Evolutionary conservation across 1,284 basidiomycete genomes (phyloP), one percentile per base, ranked within the genome.

Genomic region (Pascua sp.): DNA sequence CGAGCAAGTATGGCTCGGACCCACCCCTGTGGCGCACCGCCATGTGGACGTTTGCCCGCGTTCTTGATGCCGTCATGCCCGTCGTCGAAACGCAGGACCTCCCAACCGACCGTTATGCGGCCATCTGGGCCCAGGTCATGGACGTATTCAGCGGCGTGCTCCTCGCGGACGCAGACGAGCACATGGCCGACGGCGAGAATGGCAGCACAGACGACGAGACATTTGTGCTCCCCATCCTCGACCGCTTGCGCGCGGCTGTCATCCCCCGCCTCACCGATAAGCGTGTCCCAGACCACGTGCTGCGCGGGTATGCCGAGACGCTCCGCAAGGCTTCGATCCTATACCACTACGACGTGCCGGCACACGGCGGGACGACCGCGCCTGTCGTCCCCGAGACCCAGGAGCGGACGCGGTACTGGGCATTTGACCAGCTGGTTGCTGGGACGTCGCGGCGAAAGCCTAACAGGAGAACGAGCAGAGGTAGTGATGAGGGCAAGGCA

Each of bases 331-430:
- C 90, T 1, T 92, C 90, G 61, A 79, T 79, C 10, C 76, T 97
- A 36, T 88, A 90, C 53, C 67, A 62, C 51, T 67, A 70, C 57
- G 73, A 73, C 40, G 63, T 66, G 16, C 53, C 47, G 11, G 42
- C 49, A 1, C 48, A 16, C 2, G 65, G 63, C 5, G 68, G 69
- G 15, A 74, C 69, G 16, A 70, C 67, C 2, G 68, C 70, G n/a
- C 66, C 66, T 2, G 65, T 59, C 1, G 65, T 72, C 12, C 76
- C 85, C 24, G 78, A 87, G 42, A 84, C 87, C 0, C 81, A 89
- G 48, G 93, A 98, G 74, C 80, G 88, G 10, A 91, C 93, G 69
- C 87, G 89, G 9, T 96, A 92, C 77, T 97, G 93, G 92, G 92
- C 90, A 65, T 88, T 97, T 60, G 91, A 96, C 67, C 77, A 95